Evolutionary conservation across 2,329 filamentous ascomycete species (phyloP).

Genomic region (Xylaria sp.): DNA sequence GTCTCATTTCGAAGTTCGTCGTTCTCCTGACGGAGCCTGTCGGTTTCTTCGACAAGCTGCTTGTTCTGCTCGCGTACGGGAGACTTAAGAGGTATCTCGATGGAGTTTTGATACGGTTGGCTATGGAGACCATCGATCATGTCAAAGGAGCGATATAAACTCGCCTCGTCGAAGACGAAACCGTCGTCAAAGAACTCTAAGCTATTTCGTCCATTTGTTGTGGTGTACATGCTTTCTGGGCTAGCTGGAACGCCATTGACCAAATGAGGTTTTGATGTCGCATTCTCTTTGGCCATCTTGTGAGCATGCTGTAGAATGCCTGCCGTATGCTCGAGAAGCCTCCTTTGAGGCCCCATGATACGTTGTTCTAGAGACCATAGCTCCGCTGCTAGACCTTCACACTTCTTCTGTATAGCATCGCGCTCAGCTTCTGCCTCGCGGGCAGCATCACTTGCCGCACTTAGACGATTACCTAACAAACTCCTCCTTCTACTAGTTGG

Average conservation of each 20-base stretch:
- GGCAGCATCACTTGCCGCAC: slow-evolving; percentile 60
- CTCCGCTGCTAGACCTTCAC: slow-evolving; percentile 84
- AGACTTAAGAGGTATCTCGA: slow-evolving; percentile 69
- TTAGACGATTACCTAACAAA: slow-evolving; percentile 61
- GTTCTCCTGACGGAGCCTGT: slow-evolving; percentile 60
- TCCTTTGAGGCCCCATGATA: slow-evolving; percentile 77
- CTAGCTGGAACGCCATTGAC: slow-evolving; percentile 74
- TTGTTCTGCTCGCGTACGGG: slow-evolving; percentile 64
- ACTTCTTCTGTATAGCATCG: slow-evolving; percentile 78
- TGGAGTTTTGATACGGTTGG: slow-evolving; percentile 53
- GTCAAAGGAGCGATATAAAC: slow-evolving; percentile 76
- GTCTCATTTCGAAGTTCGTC: slow-evolving; percentile 50
- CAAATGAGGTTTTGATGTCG: slow-evolving; percentile 54
- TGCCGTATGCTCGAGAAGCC: slow-evolving; percentile 88
- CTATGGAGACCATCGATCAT: slow-evolving; percentile 62
- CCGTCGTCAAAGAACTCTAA: slow-evolving; percentile 65
- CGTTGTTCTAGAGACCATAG: slow-evolving; percentile 82
- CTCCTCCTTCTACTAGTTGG: slow-evolving; percentile 62
- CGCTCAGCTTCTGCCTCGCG: slow-evolving; percentile 78
- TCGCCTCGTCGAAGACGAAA: slow-evolving; percentile 79
- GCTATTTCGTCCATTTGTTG: slow-evolving; percentile 69
- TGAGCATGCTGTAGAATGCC: slow-evolving; percentile 93
- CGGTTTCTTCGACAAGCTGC: slow-evolving; percentile 60
- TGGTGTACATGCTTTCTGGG: slow-evolving; percentile 79
- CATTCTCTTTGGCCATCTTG: slow-evolving; percentile 72